These are phyloP conservation scores for Lasiosphaeria hispida DNA, from an alignment of 495 filamentous ascomycete genomes.

Conservation along the genomic window DNA sequence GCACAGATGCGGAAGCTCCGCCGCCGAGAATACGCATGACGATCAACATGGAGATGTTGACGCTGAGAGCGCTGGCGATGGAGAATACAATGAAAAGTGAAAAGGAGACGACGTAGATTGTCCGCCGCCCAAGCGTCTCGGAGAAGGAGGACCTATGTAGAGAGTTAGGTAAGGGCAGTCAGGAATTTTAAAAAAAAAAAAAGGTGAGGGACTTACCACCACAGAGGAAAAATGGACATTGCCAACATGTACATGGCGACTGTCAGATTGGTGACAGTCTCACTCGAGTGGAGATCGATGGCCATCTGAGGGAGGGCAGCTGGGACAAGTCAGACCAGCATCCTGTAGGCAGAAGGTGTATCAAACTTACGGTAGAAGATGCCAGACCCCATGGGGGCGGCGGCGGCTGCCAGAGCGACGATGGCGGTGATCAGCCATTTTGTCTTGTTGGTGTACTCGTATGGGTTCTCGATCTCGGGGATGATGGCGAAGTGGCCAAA, in stretches of 20 bases:
- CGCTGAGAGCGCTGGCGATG: slow-evolving; percentile 67
- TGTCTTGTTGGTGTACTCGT: slow-evolving; percentile 63
- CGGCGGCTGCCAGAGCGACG: slow-evolving; percentile 70
- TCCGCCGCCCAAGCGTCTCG: slow-evolving; percentile 76
- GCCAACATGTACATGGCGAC: slow-evolving; percentile 84
- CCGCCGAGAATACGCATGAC: slow-evolving; percentile 80
- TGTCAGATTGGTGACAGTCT: slow-evolving; percentile 74
- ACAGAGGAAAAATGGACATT: slow-evolving; percentile 87
- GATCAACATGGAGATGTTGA: slow-evolving; percentile 80
- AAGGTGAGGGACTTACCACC: slow-evolving; percentile 59
- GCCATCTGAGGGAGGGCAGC: slow-evolving; percentile 72
- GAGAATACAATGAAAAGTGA: slow-evolving; percentile 76
- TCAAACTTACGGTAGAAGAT: slow-evolving; percentile 74
- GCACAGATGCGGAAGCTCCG: slow-evolving; percentile 81
- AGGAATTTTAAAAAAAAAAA: not conserved
- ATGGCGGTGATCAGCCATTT: slow-evolving; percentile 88
- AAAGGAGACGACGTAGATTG: slow-evolving; percentile 84
- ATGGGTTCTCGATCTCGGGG: slow-evolving; percentile 77
- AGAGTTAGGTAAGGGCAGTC: not conserved
- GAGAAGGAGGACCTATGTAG: slow-evolving; percentile 66
- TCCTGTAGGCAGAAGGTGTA: not conserved
- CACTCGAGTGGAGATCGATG: slow-evolving; percentile 58
- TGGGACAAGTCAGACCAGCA: slow-evolving; percentile 23
- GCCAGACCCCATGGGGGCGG: slow-evolving; percentile 79
- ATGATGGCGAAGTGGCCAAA: slow-evolving; percentile 70